Base-by-base conservation (phyloP, 192 early-diverging fungal genomes). In the Thoreauomyces humboldtii region DNA sequence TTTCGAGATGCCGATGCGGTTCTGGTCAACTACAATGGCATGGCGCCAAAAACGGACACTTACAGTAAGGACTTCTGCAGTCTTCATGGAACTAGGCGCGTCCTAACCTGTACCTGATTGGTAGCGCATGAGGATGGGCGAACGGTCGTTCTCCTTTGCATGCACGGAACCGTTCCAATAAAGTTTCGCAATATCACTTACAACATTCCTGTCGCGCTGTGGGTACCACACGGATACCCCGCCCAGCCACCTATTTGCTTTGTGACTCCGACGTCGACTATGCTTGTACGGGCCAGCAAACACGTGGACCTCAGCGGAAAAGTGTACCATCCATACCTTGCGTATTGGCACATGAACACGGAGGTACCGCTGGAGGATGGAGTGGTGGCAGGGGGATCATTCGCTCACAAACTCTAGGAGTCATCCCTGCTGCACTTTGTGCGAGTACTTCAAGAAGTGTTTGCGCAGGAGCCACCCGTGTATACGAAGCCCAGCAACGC, bases 171-270 rank as follows among this genome's bases (percentile, higher is more conserved):
- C 0, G 65, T 96, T 6, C 92, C 92, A 2, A 91, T 98, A 33
- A 81, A 82, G 15, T 98, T 89, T 66, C 84, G 86, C 43, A 86
- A 85, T 21, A 1, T 76, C 1, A 81, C 86, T 32, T 96, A 95
- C 76, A 95, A 98, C 71, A 95, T 98, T 46, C 95, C 94, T 1
- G 81, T 98, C 2, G 88, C 86, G 11, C 79, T 93, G 33, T 96
- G 91, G 92, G 73, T 95, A 14, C 94, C 94, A 41, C 82, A 81
- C 28, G 77, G 75, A 34, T 98, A 94, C 66, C 95, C 95, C 6
- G 69, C 76, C 42, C 71, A 82, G 51, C 82, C 92, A 28, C 94
- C 95, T 19, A 78, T 92, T 58, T 81, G 81, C 1, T 92, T 89
- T 67, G 95, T 98, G 28, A 89, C 82, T 21, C 95, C 95, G 24